Conservation (phyloP, 2,329 filamentous ascomycete genomes). For the Corniculantispora saksenae region DNA sequence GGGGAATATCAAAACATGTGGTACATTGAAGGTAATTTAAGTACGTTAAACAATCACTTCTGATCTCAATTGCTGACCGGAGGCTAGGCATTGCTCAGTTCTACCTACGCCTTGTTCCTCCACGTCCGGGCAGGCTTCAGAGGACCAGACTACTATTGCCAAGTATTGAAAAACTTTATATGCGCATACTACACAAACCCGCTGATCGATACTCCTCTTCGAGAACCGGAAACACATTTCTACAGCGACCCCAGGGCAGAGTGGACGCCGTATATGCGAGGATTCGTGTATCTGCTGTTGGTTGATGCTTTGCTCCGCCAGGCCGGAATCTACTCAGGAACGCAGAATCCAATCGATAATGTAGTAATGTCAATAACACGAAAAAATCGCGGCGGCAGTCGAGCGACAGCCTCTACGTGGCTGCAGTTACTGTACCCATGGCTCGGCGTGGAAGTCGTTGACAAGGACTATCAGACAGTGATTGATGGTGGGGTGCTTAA, state of each 20-base stretch:
- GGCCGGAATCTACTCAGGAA: too few species aligned
- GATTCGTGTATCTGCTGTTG: neutral
- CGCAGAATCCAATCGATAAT: neutral
- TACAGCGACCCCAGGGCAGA: neutral
- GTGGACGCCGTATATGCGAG: slow-evolving; percentile 1
- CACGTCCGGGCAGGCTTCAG: neutral
- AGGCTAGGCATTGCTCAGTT: neutral
- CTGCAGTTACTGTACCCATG: neutral
- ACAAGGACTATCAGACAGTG: neutral
- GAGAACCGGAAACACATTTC: neutral
- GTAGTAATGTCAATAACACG: neutral
- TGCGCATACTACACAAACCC: neutral
- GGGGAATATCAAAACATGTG: neutral
- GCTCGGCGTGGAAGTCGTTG: neutral
- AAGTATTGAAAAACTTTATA: neutral
- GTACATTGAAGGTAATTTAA: neutral
- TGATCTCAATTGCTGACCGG: neutral
- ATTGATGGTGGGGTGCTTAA: neutral
- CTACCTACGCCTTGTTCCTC: neutral
- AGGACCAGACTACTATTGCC: neutral
- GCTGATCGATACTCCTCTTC: neutral
- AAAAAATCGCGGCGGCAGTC: neutral
- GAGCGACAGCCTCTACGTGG: neutral
- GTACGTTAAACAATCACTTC: neutral
- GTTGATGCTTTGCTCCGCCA: neutral